Conservation (phyloP, 768 basidiomycete species). For the Gymnopilus junonius region DNA sequence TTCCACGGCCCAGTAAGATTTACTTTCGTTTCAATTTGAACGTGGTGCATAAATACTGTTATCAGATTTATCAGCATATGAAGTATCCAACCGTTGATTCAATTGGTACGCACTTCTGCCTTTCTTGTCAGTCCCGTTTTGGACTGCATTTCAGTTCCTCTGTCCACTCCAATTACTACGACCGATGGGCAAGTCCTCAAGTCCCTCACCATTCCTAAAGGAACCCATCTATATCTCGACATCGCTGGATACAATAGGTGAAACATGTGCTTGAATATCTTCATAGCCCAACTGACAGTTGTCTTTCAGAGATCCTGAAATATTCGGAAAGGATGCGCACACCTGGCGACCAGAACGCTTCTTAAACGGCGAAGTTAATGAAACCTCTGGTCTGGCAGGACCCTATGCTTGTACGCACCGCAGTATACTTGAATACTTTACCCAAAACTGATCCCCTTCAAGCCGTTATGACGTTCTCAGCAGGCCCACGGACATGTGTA, state of each 20-base stretch:
- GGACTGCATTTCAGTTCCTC: background rate
- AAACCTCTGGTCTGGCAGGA: background rate
- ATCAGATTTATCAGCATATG: constrained; percentile 1
- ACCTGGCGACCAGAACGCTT: background rate
- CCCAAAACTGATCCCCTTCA: background rate
- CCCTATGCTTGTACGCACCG: background rate
- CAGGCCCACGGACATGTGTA: constrained; percentile 1
- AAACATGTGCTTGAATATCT: too few relatives aligned
- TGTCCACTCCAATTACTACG: background rate
- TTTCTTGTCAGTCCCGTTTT: too few relatives aligned
- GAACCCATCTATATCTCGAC: background rate
- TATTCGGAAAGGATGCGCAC: background rate
- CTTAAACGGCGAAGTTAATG: constrained; percentile 1
- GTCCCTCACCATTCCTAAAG: background rate
- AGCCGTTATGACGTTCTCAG: background rate
- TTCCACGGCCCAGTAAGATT: background rate
- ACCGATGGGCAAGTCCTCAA: background rate
- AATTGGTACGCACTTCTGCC: background rate
- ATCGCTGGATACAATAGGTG: background rate
- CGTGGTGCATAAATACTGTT: too few relatives aligned
- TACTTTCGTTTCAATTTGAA: too few relatives aligned
- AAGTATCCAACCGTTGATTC: background rate
- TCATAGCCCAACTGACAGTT: too few relatives aligned
- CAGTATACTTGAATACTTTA: too few relatives aligned
- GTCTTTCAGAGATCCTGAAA: constrained; percentile 2